These are phyloP conservation scores for Pichia cactophila DNA, from an alignment of 1,139 yeast genomes.

Conservation along the genomic window DNA sequence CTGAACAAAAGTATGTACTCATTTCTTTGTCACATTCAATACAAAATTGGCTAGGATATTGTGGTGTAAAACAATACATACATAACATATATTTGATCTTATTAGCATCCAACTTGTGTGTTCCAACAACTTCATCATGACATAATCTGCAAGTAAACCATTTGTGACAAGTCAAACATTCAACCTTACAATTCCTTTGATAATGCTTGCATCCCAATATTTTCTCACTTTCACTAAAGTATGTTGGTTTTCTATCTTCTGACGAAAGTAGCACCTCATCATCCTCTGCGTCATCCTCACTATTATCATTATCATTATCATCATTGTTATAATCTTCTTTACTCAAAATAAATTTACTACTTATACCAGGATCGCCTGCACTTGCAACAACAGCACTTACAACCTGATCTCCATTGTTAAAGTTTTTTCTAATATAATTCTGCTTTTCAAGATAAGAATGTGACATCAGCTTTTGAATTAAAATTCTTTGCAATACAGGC, in stretches of 20 bases:
- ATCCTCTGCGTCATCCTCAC: conserved; percentile 21
- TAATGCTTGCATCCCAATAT: conserved; percentile 78
- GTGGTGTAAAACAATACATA: conserved; percentile 72
- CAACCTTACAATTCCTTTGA: conserved; percentile 74
- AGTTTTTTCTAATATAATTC: conserved; percentile 29
- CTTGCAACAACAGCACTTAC: conserved; percentile 18
- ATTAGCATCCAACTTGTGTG: conserved; percentile 58
- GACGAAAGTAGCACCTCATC: conserved; percentile 37
- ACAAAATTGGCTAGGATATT: conserved; percentile 65
- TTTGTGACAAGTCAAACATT: conserved; percentile 63
- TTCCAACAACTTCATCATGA: conserved; percentile 56
- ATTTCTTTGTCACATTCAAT: conserved; percentile 55
- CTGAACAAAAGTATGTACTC: conserved; percentile 70
- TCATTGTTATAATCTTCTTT: conserved; percentile 15
- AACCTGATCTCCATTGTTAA: conserved; percentile 37
- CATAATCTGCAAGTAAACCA: conserved; percentile 85
- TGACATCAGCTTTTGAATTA: conserved; percentile 74
- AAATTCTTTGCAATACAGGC: conserved; percentile 50
- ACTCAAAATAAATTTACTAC: conserved; percentile 12
- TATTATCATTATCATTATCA: conserved; percentile 22
- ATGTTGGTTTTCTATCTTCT: conserved; percentile 46
- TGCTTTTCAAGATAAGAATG: conserved; percentile 52
- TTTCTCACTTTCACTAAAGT: conserved; percentile 35
- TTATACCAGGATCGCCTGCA: conserved; percentile 21
- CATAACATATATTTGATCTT: conserved; percentile 67